Evolutionary conservation across 345 rosid species (phyloP).

Genomic region (Laguncularia racemosa): DNA sequence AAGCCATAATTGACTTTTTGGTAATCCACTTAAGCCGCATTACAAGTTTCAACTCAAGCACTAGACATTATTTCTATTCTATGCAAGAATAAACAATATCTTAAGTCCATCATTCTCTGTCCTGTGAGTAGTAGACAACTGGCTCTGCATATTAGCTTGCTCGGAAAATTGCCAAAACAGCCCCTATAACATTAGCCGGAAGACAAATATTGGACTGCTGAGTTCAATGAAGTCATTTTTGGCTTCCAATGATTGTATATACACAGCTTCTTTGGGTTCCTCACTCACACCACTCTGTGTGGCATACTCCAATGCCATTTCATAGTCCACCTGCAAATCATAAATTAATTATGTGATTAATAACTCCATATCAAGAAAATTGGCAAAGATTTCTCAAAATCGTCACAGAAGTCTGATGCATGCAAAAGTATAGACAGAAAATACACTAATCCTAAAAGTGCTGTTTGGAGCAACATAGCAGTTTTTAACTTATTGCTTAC

Average conservation of each 20-base stretch:
- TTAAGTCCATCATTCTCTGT: too few relatives aligned
- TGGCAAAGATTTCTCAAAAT: neutral
- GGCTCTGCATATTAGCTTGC: neutral
- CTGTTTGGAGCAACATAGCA: too few relatives aligned
- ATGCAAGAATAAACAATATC: neutral
- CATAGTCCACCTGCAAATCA: constrained; percentile 82
- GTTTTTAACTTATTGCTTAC: too few relatives aligned
- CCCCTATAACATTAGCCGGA: constrained; percentile 34
- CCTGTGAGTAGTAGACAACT: too few relatives aligned
- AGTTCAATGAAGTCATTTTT: constrained; percentile 35
- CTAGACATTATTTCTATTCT: too few relatives aligned
- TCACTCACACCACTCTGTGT: constrained; percentile 86
- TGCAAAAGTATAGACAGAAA: too few relatives aligned
- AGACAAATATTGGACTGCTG: constrained; percentile 49
- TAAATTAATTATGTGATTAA: neutral
- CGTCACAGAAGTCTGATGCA: too few relatives aligned
- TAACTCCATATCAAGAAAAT: neutral
- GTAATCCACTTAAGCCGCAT: too few relatives aligned
- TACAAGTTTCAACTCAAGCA: too few relatives aligned
- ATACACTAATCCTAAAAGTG: too few relatives aligned
- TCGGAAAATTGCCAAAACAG: constrained; percentile 11
- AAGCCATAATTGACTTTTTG: too few relatives aligned
- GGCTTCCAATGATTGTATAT: constrained; percentile 40
- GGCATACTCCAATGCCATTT: constrained; percentile 95
- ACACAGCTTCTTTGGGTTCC: constrained; percentile 71